Conservation (phyloP, 1,284 basidiomycete genomes). For the Ustilago sp. region DNA sequence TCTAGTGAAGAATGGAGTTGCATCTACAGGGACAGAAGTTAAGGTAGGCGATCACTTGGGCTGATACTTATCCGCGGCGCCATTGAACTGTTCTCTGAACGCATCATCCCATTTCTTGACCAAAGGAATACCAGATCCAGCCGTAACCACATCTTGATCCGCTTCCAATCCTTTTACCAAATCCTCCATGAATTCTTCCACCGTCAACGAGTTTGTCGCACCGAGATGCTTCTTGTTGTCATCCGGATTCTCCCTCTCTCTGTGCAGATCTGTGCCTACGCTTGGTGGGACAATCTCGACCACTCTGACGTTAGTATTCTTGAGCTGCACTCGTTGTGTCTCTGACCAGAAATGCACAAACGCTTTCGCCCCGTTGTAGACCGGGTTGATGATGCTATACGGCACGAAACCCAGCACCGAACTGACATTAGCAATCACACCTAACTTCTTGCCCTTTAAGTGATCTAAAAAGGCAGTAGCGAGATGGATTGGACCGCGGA, state of each 20-base stretch:
- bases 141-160: conserved; percentile 60
- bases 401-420: conserved; percentile 62
- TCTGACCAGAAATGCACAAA: conserved; percentile 65
- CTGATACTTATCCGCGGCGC: conserved; percentile 54
- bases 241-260: conserved; percentile 57
- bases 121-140: conserved; percentile 52
- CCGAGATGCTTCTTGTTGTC: conserved; percentile 66
- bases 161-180: conserved; percentile 49
- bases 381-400: conserved; percentile 55
- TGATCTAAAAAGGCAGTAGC: conserved; percentile 61
- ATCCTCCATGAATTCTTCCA: conserved; percentile 64
- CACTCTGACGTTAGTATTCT: conserved; percentile 55
- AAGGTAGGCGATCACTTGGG: conserved; percentile 22
- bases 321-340: conserved; percentile 60
- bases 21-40: not conserved
- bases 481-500: conserved; percentile 62
- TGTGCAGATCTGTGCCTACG: conserved; percentile 61
- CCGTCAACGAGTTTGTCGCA: conserved; percentile 46
- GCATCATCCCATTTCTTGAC: conserved; percentile 59
- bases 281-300: conserved; percentile 65
- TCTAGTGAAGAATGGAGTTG: not conserved
- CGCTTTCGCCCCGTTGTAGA: conserved; percentile 59
- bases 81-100: conserved; percentile 55
- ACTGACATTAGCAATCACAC: conserved; percentile 62
- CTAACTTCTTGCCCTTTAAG: conserved; percentile 56